Evolutionary conservation across 306 rosid species (phyloP).

Genomic region (Acmispon strigosus): DNA sequence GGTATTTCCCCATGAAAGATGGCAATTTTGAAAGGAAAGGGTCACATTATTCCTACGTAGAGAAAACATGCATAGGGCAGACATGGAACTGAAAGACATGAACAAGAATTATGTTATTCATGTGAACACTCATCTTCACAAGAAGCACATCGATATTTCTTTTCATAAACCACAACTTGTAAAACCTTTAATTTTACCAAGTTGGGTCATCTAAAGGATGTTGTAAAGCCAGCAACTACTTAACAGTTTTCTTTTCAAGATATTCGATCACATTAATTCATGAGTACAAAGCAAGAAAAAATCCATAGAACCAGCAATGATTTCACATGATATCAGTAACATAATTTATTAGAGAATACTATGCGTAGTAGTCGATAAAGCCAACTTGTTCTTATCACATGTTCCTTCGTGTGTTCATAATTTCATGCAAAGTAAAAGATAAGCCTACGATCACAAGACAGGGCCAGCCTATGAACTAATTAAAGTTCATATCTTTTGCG

Average conservation of each 20-base stretch:
- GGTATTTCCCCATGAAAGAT: conserved; percentile 4
- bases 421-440: conserved; percentile 16
- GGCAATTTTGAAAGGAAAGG: background rate
- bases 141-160: background rate
- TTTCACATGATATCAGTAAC: conserved; percentile 4
- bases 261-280: background rate
- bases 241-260: background rate
- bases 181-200: background rate
- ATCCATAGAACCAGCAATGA: background rate
- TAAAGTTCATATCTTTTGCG: background rate
- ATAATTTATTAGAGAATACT: background rate
- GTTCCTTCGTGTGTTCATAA: conserved; percentile 21
- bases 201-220: background rate
- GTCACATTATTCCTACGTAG: conserved; percentile 32
- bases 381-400: conserved; percentile 27
- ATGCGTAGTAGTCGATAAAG: background rate
- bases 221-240: background rate
- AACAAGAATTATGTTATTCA: background rate
- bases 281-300: background rate
- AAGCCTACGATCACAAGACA: conserved; percentile 14
- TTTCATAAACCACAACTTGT: background rate
- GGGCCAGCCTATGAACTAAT: background rate
- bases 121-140: conserved; percentile 4
- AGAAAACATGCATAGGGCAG: background rate
- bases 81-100: background rate